Conservation (phyloP, 2,329 filamentous ascomycete genomes). For the Zymoseptoria ardabiliae region DNA sequence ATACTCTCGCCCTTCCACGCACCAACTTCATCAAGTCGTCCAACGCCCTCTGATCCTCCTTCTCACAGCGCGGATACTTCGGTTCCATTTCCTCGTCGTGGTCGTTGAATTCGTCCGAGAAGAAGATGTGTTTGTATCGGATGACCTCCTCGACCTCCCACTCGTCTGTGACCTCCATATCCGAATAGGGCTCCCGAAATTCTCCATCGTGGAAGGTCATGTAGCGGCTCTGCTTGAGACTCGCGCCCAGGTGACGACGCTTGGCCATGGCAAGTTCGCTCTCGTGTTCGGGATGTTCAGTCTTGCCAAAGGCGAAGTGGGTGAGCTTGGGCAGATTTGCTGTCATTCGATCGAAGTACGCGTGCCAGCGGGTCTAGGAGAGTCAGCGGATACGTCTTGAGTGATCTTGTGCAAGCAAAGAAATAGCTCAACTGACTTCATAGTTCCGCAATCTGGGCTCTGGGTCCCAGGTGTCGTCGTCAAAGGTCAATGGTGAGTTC, state of each 20-base stretch:
- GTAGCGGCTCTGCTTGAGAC: no score
- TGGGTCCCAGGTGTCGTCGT: not conserved
- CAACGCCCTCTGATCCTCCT: slow-evolving; percentile 1
- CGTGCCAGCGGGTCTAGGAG: slow-evolving; percentile 9
- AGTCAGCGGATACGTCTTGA: not conserved
- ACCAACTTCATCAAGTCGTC: slow-evolving; percentile 2
- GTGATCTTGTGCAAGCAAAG: not conserved
- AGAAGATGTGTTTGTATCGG: no score
- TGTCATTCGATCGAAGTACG: slow-evolving; percentile 2
- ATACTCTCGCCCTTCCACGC: no score
- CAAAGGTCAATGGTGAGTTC: not conserved
- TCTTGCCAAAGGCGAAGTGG: slow-evolving; percentile 7
- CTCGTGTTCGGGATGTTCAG: no score
- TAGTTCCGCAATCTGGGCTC: not conserved
- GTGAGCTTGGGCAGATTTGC: not conserved
- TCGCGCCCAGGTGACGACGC: no score
- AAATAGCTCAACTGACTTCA: not conserved
- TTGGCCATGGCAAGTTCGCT: no score
- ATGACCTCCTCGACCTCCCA: no score
- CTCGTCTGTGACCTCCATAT: no score
- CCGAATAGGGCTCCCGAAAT: no score
- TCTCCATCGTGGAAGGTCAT: not conserved
- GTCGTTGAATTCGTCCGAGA: no score
- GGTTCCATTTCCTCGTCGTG: no score
- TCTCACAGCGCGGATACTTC: no score